Evolutionary conservation across 768 basidiomycete species (phyloP), one percentile per base, ranked within the genome.

Genomic region (Trametes sanguinea): DNA sequence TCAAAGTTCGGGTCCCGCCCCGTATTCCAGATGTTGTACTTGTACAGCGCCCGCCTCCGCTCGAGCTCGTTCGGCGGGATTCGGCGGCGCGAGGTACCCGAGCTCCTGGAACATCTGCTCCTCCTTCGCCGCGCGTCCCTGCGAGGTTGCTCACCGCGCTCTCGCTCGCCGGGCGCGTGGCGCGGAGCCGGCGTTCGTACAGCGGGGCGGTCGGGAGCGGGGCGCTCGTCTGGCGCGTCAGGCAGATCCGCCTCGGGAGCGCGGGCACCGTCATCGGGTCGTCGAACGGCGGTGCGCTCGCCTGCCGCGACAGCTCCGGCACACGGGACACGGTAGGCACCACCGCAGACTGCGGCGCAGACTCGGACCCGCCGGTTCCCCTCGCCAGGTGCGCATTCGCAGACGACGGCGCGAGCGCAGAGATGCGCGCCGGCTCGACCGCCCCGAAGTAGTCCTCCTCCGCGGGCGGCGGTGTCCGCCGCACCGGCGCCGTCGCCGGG

Each of bases 1-100:
- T 97, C 95, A 71, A 98, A 97, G 72, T 96, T 95, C 64, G 85
- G 78, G 72, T 98, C 95, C 8, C 87, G 80, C 14, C 87, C 86
- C 0, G 94, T 95, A 65, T 91, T 85, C 83, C 93, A 88, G 51
- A 97, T 90, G 67, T 94, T 94, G 42, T 68, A 91, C 88, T 90
- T 92, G 76, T 95, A 92, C 67, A 98, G 74, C 6, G 95, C 95
- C 48, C 91, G 80, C 39, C 92, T 78, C 32, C 95, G 83, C 52
- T 92, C 90, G 30, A 85, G 74, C 73, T 98, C 95, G 65, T 95
- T 86, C 2, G 90, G 88, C 5, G 95, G 93, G 64, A n/a, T 87
- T 81, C 2, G 95, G 95, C 33, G 95, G 89, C 17, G 83, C 81
- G 16, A 98, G 79, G 69, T 89, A 92, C 16, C 84, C 88, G 61